These are phyloP conservation scores for Aulographum hederae DNA, from an alignment of 2,329 filamentous ascomycete species.

Conservation along the genomic window DNA sequence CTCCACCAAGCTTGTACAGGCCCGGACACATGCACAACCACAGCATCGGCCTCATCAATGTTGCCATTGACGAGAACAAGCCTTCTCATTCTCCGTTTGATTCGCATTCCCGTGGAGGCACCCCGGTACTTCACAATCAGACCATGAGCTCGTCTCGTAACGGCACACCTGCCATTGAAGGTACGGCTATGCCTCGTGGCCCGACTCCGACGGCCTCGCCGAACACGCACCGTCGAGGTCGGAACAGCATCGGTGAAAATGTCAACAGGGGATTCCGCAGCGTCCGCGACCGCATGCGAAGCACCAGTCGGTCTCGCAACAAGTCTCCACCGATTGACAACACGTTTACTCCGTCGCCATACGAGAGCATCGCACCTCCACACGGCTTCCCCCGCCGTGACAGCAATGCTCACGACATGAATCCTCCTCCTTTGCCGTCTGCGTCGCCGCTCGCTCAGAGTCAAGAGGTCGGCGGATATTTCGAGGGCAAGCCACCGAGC, in stretches of 20 bases:
- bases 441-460: not conserved
- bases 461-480: slow-evolving; percentile 2
- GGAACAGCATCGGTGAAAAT: slow-evolving; percentile 37
- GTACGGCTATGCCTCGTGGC: slow-evolving; percentile 8
- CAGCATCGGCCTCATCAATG: slow-evolving; percentile 22
- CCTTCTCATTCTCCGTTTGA: slow-evolving; percentile 4
- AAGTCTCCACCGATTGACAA: slow-evolving; percentile 10
- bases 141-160: slow-evolving; percentile 3
- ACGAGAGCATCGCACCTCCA: slow-evolving; percentile 1
- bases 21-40: slow-evolving; percentile 5
- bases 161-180: slow-evolving; percentile 12
- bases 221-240: slow-evolving; percentile 31
- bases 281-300: slow-evolving; percentile 40
- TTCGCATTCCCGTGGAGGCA: too few relatives aligned
- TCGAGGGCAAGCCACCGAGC: slow-evolving; percentile 5
- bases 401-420: not conserved
- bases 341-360: not conserved
- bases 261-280: slow-evolving; percentile 34
- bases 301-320: slow-evolving; percentile 31
- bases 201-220: slow-evolving; percentile 16
- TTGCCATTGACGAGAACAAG: slow-evolving; percentile 24
- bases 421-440: not conserved
- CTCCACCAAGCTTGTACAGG: slow-evolving; percentile 16
- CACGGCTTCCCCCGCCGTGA: not conserved
- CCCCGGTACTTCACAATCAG: too few relatives aligned